Evolutionary conservation across 2,329 filamentous ascomycete genomes (phyloP).

Genomic region (Leptosphaerulina australis): DNA sequence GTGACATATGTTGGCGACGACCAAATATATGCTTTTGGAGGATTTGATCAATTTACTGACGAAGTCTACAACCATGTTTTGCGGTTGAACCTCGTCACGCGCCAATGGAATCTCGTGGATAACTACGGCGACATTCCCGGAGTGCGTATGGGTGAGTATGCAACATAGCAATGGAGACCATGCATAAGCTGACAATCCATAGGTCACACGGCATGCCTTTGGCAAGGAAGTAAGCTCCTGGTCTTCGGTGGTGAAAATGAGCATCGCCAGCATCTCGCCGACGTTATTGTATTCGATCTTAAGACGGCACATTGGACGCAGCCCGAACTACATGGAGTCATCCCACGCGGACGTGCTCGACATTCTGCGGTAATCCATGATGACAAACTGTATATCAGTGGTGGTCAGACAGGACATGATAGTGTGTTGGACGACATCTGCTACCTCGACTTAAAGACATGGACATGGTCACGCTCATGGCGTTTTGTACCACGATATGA

Average conservation of each 20-base stretch:
- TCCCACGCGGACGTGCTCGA: constrained; percentile 87
- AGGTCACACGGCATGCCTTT: constrained; percentile 94
- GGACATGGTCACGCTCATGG: constrained; percentile 97
- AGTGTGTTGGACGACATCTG: constrained; percentile 96
- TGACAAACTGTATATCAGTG: constrained; percentile 94
- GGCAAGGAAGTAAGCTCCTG: constrained; percentile 91
- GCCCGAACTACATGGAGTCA: constrained; percentile 80
- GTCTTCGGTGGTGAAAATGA: constrained; percentile 99
- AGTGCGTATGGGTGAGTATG: constrained; percentile 83
- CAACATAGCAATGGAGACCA: background rate
- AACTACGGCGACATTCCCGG: constrained; percentile 98
- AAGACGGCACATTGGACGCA: constrained; percentile 95
- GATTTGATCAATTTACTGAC: constrained; percentile 98
- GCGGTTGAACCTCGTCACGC: constrained; percentile 80
- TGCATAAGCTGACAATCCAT: constrained; percentile 22
- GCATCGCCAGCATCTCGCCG: constrained; percentile 91
- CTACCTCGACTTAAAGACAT: constrained; percentile 95
- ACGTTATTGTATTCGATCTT: constrained; percentile 94
- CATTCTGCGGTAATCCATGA: constrained; percentile 95
- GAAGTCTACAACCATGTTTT: constrained; percentile 99
- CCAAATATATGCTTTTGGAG: constrained; percentile 96
- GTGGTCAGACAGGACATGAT: constrained; percentile 92
- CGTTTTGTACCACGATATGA: constrained; percentile 94
- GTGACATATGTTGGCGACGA: constrained; percentile 99
- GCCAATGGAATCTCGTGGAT: constrained; percentile 94